Percentiles rank a stretch among this genome's conserved stretches.
Conservation (phyloP, 192 early-diverging fungal species). For the Linnemannia exigua region DNA sequence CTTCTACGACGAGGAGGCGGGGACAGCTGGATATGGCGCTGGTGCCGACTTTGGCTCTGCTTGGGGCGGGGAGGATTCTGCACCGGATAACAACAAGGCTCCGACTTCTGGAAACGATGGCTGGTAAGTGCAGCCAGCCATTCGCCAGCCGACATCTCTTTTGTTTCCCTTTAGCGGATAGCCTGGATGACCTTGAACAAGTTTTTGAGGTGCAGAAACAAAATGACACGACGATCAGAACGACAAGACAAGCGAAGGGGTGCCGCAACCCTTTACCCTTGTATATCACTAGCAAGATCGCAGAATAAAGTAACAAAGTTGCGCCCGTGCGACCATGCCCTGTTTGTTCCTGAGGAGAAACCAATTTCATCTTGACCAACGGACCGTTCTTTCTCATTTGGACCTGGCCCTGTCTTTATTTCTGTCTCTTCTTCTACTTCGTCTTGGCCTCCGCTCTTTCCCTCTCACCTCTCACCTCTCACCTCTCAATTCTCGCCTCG, state of each 20-base stretch:
- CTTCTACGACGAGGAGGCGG: slow-evolving; percentile 10
- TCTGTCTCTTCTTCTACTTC: not conserved
- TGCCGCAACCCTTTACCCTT: not conserved
- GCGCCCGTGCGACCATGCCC: not conserved
- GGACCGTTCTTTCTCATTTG: not conserved
- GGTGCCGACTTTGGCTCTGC: not conserved
- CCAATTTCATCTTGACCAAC: not conserved
- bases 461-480: too few relatives aligned
- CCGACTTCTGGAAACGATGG: not conserved
- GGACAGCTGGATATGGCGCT: not conserved
- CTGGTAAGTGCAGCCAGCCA: not conserved
- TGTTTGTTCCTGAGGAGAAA: not conserved
- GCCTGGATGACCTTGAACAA: not conserved
- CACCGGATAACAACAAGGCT: not conserved
- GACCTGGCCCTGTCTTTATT: not conserved
- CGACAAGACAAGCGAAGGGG: not conserved
- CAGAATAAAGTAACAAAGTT: not conserved
- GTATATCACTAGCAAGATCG: not conserved
- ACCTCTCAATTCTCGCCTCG: too few relatives aligned
- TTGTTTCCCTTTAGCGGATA: not conserved
- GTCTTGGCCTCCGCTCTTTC: not conserved
- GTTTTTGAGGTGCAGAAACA: not conserved
- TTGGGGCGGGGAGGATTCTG: not conserved
- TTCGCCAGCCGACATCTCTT: not conserved
- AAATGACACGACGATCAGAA: not conserved